Conservation (phyloP, 2,329 filamentous ascomycete genomes). For the Moelleriella libera region DNA sequence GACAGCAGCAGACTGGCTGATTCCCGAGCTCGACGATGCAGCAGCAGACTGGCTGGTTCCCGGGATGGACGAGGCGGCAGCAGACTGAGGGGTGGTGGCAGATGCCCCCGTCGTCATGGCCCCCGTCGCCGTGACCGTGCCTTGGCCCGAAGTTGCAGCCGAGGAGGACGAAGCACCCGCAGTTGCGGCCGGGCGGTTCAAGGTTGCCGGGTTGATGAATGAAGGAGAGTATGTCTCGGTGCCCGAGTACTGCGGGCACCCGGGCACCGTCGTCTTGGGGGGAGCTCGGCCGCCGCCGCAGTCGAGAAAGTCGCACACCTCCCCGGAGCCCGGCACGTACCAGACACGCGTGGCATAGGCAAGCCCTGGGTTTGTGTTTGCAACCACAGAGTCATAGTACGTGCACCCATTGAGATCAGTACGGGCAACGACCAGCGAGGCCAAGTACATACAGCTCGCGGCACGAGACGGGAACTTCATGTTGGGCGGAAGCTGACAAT, state of each 20-base stretch:
- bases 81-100: too few relatives aligned
- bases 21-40: background rate
- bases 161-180: background rate
- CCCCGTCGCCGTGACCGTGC: background rate
- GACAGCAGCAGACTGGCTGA: background rate
- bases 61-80: conserved; percentile 2
- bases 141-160: background rate
- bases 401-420: conserved; percentile 34
- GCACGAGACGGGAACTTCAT: conserved; percentile 14
- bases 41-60: background rate
- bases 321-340: conserved; percentile 48
- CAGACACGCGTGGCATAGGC: conserved; percentile 35
- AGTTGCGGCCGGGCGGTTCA: background rate
- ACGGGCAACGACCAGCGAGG: conserved; percentile 21
- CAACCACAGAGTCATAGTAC: conserved; percentile 18
- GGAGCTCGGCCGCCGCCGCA: conserved; percentile 54
- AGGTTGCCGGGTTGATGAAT: conserved; percentile 25
- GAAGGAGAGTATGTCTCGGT: conserved; percentile 38
- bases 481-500: background rate
- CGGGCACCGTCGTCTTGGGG: conserved; percentile 47
- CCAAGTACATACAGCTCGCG: conserved; percentile 13
- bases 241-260: conserved; percentile 41
- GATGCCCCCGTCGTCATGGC: background rate
- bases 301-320: conserved; percentile 50
- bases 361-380: conserved; percentile 11